phyloP scores from a whole-genome alignment of 2,329 filamentous ascomycete genomes.

The Hypoxylon sp. region DNA sequence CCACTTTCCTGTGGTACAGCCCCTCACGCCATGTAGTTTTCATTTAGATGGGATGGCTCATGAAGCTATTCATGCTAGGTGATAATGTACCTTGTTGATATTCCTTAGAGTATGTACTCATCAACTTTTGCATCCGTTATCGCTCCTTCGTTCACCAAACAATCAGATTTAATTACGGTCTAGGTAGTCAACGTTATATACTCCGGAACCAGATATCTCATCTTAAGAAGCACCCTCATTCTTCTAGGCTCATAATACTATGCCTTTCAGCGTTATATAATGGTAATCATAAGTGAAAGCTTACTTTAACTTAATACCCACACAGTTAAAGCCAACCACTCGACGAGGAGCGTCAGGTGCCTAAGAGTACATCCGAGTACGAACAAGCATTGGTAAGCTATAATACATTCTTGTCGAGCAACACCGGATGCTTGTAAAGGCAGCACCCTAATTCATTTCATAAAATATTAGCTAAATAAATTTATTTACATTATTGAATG shows the following conservation, averaged over 20 bases:
- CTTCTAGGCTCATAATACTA: too few relatives aligned
- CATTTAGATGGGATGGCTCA: neutral
- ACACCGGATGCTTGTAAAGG: neutral
- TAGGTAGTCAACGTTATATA: too few relatives aligned
- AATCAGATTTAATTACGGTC: neutral
- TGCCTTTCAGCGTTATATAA: too few relatives aligned
- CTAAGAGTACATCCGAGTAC: too few relatives aligned
- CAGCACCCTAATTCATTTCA: neutral
- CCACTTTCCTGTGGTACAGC: neutral
- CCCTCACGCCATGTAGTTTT: neutral
- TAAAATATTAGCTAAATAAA: conserved; percentile 14
- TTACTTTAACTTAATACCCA: too few relatives aligned
- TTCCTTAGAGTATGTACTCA: neutral
- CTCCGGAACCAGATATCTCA: too few relatives aligned
- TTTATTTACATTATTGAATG: conserved; percentile 35
- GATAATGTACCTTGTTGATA: neutral
- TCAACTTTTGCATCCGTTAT: neutral
- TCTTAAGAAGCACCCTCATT: too few relatives aligned
- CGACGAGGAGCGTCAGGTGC: too few relatives aligned
- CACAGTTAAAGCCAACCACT: too few relatives aligned
- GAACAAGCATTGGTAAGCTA: too few relatives aligned
- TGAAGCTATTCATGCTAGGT: neutral
- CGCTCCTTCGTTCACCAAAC: neutral
- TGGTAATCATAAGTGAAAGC: too few relatives aligned
- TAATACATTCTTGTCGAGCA: neutral